Evolutionary conservation across 2,329 filamentous ascomycete species (phyloP).

Genomic region (Bipolaris cookei): DNA sequence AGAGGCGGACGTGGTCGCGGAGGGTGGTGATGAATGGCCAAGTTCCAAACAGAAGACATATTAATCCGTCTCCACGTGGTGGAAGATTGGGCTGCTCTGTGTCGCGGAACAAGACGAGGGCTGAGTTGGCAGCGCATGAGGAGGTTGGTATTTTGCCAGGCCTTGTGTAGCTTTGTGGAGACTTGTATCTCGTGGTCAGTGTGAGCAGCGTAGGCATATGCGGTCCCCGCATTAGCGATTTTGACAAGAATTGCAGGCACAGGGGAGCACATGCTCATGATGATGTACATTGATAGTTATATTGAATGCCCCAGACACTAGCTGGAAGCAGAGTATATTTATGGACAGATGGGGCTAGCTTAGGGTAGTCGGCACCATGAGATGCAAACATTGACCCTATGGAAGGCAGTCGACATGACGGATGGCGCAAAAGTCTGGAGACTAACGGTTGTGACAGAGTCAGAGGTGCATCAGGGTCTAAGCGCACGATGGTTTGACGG

Average conservation of each 20-base stretch:
- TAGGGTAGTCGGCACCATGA: background rate
- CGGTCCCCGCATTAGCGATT: conserved; percentile 1
- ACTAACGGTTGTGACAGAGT: conserved; percentile 6
- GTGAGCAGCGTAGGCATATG: background rate
- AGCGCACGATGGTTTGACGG: conserved; percentile 13
- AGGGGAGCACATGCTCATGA: conserved; percentile 12
- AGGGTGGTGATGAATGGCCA: conserved; percentile 27
- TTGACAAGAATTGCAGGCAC: background rate
- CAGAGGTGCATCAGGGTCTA: conserved; percentile 24
- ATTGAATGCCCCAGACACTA: conserved; percentile 13
- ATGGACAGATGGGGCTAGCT: too few relatives aligned
- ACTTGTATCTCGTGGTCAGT: background rate
- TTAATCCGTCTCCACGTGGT: too few relatives aligned
- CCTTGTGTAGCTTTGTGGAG: background rate
- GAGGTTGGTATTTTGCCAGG: background rate
- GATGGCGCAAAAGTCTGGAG: conserved; percentile 20
- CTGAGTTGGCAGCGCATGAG: background rate
- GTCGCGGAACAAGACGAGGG: background rate
- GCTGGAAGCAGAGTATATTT: too few relatives aligned
- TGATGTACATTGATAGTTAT: background rate
- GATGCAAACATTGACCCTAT: conserved; percentile 15
- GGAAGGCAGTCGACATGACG: conserved; percentile 27
- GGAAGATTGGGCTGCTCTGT: background rate
- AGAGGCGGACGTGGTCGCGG: conserved; percentile 35
- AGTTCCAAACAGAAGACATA: background rate